Percentiles rank a stretch among this genome's conserved stretches.
Evolutionary conservation across 495 filamentous ascomycete species (phyloP).

Genomic region (Aspergillus incahuasiensis): DNA sequence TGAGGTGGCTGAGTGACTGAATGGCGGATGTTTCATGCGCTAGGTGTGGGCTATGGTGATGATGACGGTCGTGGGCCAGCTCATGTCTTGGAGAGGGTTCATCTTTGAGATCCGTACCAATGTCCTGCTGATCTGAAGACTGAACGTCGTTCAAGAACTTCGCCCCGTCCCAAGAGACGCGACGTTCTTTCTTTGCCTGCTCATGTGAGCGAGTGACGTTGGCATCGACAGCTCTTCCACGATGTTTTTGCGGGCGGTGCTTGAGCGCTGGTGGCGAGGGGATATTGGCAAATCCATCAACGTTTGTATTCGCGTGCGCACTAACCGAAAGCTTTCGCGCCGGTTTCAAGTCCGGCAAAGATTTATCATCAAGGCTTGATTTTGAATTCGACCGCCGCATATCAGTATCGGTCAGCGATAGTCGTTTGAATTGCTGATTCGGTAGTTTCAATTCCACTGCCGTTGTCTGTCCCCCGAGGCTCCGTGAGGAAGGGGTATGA

Average conservation of each 20-base stretch:
- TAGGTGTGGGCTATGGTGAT: conserved; percentile 7
- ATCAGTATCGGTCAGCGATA: conserved; percentile 38
- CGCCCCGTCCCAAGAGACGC: conserved; percentile 45
- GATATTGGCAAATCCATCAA: conserved; percentile 28
- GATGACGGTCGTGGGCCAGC: conserved; percentile 24
- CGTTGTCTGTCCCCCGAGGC: conserved; percentile 19
- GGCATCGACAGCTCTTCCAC: conserved; percentile 28
- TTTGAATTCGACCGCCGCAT: conserved; percentile 33
- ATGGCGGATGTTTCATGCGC: conserved; percentile 19
- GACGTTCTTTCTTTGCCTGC: conserved; percentile 30
- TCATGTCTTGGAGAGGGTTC: conserved; percentile 11
- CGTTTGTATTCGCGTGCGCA: conserved; percentile 14
- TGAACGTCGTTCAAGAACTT: conserved; percentile 32
- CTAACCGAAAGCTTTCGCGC: conserved; percentile 30
- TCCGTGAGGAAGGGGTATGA: conserved; percentile 34
- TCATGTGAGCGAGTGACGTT: conserved; percentile 20
- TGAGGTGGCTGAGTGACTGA: conserved; percentile 42
- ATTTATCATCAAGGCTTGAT: conserved; percentile 32
- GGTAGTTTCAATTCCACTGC: conserved; percentile 36
- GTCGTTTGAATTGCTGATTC: conserved; percentile 38
- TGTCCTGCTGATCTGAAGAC: conserved; percentile 11
- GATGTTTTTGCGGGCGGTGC: conserved; percentile 42
- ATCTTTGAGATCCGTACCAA: conserved; percentile 1
- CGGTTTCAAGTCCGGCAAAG: conserved; percentile 25
- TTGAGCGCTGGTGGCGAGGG: conserved; percentile 42